These are phyloP conservation scores for Tranzscheliella williamsii DNA, from an alignment of 1,284 basidiomycete genomes.

Conservation along the genomic window DNA sequence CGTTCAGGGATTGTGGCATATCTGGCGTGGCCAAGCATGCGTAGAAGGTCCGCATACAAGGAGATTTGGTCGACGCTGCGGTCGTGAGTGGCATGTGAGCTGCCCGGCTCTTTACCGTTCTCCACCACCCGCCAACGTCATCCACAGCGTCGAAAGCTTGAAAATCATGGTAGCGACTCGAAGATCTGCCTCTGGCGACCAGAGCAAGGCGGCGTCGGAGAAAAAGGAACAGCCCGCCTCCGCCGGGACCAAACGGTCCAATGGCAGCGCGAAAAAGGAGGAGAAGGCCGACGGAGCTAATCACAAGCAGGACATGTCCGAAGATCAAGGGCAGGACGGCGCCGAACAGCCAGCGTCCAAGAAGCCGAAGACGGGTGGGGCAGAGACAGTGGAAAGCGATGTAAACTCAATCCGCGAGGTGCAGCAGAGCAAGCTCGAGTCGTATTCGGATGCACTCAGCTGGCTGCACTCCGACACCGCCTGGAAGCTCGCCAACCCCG, in stretches of 20 bases:
- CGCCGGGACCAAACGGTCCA: slow-evolving; percentile 1
- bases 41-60: too few relatives aligned
- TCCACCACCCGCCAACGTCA: not conserved
- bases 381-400: too few relatives aligned
- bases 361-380: slow-evolving; percentile 17
- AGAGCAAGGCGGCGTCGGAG: not conserved
- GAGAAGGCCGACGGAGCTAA: slow-evolving; percentile 1
- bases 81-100: too few relatives aligned
- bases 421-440: slow-evolving; percentile 8
- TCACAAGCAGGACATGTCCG: not conserved
- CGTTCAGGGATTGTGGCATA: too few relatives aligned
- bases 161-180: slow-evolving; percentile 25
- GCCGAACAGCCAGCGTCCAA: slow-evolving; percentile 11
- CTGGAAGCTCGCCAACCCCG: slow-evolving; percentile 23
- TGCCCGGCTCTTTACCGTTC: too few relatives aligned
- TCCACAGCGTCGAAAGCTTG: not conserved
- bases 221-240: not conserved
- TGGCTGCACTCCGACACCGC: slow-evolving; percentile 23
- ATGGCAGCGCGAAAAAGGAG: slow-evolving; percentile 1
- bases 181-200: slow-evolving; percentile 10
- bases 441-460: slow-evolving; percentile 19
- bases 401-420: too few relatives aligned
- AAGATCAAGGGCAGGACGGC: too few relatives aligned
- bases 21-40: too few relatives aligned
- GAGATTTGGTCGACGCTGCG: too few relatives aligned